Percentiles rank a stretch among this genome's conserved stretches.
phyloP scores from a whole-genome alignment of 495 filamentous ascomycete genomes.

The Aspergillus steynii region DNA sequence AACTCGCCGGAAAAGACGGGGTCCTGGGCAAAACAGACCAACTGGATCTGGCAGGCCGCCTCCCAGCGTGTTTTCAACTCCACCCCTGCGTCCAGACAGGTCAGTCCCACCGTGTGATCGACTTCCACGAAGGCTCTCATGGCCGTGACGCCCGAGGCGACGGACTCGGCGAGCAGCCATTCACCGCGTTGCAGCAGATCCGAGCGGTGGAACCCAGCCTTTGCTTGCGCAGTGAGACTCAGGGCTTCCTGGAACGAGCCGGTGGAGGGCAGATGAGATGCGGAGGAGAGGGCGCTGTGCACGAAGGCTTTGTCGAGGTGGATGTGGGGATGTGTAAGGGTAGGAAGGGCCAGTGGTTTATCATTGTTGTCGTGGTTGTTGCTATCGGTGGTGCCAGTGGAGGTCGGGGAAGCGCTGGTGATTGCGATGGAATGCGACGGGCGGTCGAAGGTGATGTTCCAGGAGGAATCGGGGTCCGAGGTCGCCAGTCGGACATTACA shows the following conservation, averaged over 20 bases:
- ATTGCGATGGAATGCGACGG: conserved; percentile 34
- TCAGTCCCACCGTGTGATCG: conserved; percentile 58
- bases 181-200: conserved; percentile 64
- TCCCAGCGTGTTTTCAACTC: conserved; percentile 57
- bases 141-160: conserved; percentile 64
- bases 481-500: conserved; percentile 39
- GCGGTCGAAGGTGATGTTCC: conserved; percentile 43
- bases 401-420: conserved; percentile 31
- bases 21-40: conserved; percentile 75
- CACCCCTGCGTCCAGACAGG: conserved; percentile 60
- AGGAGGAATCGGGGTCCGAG: conserved; percentile 31
- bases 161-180: conserved; percentile 67
- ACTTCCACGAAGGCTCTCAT: conserved; percentile 77
- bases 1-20: conserved; percentile 60
- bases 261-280: conserved; percentile 54
- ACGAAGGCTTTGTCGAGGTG: conserved; percentile 78
- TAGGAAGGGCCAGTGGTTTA: conserved; percentile 40
- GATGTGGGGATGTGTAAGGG: conserved; percentile 73
- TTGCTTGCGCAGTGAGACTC: conserved; percentile 59
- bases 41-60: conserved; percentile 59
- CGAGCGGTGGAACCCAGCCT: conserved; percentile 55
- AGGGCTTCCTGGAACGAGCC: conserved; percentile 71
- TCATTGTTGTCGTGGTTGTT: not conserved
- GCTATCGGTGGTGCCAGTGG: not conserved
- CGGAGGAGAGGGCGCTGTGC: conserved; percentile 57